Evolutionary conservation across 1,284 basidiomycete species (phyloP).

Genomic region (Boletus semigastroideus): DNA sequence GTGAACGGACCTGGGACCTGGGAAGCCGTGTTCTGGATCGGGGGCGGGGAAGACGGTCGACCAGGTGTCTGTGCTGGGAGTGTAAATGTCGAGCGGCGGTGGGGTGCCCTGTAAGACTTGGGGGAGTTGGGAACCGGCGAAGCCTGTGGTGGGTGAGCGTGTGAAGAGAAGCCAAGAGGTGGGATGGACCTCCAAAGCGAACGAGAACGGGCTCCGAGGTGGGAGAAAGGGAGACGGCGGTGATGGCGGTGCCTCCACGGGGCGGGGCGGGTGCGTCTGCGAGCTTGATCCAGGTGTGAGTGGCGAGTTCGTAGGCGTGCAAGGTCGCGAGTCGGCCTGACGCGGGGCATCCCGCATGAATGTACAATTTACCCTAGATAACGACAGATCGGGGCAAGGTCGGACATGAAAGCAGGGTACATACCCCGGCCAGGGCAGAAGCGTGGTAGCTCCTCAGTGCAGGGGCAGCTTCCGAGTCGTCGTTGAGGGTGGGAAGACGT

Average conservation of each 20-base stretch:
- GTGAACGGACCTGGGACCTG: slow-evolving; percentile 28
- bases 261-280: slow-evolving; percentile 38
- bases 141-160: slow-evolving; percentile 11
- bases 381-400: too few species aligned
- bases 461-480: slow-evolving; percentile 17
- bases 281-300: slow-evolving; percentile 33
- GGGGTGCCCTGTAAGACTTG: slow-evolving; percentile 3
- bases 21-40: slow-evolving; percentile 20
- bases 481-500: slow-evolving; percentile 16
- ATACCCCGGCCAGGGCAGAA: slow-evolving; percentile 13
- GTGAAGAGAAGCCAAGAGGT: neutral
- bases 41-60: slow-evolving; percentile 17
- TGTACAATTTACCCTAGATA: slow-evolving; percentile 34
- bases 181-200: slow-evolving; percentile 25
- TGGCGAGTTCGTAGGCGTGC: slow-evolving; percentile 37
- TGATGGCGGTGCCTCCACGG: slow-evolving; percentile 55
- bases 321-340: slow-evolving; percentile 36
- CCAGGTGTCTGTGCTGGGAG: slow-evolving; percentile 24
- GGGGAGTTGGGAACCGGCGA: slow-evolving; percentile 22
- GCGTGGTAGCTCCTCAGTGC: slow-evolving; percentile 23
- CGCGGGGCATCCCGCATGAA: slow-evolving; percentile 44
- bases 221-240: slow-evolving; percentile 67
- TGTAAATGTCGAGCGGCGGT: slow-evolving; percentile 33
- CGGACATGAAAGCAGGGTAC: neutral
- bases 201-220: slow-evolving; percentile 27